Conservation (phyloP, 2,329 filamentous ascomycete genomes). For the Cladobotryum mycophilum region DNA sequence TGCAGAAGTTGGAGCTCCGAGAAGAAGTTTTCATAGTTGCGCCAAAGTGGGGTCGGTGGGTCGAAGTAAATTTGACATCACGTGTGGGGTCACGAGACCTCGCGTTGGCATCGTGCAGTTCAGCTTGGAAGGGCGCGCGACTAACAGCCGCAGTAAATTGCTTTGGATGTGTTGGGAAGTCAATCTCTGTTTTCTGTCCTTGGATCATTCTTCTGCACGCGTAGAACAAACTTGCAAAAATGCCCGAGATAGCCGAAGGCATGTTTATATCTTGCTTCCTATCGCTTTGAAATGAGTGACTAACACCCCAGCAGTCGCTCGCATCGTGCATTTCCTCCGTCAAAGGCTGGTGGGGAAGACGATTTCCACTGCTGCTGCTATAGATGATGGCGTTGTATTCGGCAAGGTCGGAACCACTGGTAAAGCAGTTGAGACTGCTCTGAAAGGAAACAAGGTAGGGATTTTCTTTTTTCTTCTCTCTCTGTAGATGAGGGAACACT, state of each 20-base stretch:
- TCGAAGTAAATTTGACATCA: slow-evolving; percentile 10
- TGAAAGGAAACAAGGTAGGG: slow-evolving; percentile 62
- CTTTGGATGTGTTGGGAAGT: background rate
- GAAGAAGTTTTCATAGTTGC: slow-evolving; percentile 10
- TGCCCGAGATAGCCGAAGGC: slow-evolving; percentile 62
- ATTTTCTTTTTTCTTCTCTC: no score
- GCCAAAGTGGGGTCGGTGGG: slow-evolving; percentile 18
- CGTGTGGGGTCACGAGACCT: slow-evolving; percentile 25
- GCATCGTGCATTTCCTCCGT: slow-evolving; percentile 78
- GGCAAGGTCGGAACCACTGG: slow-evolving; percentile 83
- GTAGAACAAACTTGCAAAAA: slow-evolving; percentile 23
- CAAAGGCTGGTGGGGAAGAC: slow-evolving; percentile 79
- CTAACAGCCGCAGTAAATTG: background rate
- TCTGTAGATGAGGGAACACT: background rate
- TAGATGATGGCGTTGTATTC: slow-evolving; percentile 80
- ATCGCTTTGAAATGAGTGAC: no score
- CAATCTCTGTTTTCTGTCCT: background rate
- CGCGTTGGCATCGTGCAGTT: slow-evolving; percentile 23
- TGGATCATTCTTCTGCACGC: background rate
- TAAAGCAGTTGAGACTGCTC: slow-evolving; percentile 62
- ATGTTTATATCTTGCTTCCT: background rate
- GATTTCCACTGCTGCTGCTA: slow-evolving; percentile 61
- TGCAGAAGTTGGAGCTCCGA: slow-evolving; percentile 5
- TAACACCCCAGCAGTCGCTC: slow-evolving; percentile 53
- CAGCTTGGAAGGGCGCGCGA: background rate